Evolutionary conservation across 257 asterid species (phyloP).

Genomic region (Solanum chilense): DNA sequence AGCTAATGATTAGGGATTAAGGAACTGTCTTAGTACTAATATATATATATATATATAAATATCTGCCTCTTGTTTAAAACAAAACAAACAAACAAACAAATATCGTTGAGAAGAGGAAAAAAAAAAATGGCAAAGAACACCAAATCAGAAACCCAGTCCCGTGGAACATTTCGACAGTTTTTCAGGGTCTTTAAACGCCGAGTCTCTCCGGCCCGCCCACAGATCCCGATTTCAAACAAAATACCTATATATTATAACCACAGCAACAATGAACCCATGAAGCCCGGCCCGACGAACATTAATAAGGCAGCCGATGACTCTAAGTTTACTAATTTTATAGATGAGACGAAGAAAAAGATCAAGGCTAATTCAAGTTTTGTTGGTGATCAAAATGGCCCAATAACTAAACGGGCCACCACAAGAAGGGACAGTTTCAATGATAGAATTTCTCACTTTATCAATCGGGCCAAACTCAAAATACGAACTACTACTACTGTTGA

Average conservation of each 20-base stretch:
- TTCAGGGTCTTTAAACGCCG: neutral
- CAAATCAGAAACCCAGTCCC: neutral
- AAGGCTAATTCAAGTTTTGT: slow-evolving; percentile 14
- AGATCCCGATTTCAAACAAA: neutral
- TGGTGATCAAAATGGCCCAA: neutral
- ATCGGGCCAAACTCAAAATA: slow-evolving; percentile 27
- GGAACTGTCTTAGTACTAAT: neutral
- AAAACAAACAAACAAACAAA: too few species aligned
- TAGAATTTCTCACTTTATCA: slow-evolving; percentile 25
- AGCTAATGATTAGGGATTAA: neutral
- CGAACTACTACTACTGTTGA: slow-evolving; percentile 17
- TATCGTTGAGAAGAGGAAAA: too few species aligned
- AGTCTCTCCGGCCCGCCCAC: neutral
- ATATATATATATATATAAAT: neutral
- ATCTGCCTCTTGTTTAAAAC: neutral
- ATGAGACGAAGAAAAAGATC: slow-evolving; percentile 15
- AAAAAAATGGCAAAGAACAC: neutral
- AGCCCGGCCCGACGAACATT: neutral
- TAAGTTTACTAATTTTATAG: slow-evolving; percentile 18
- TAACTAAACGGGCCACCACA: neutral
- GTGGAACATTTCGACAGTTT: neutral
- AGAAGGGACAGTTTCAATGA: slow-evolving; percentile 49
- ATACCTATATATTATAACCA: neutral
- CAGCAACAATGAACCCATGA: neutral
- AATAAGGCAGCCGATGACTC: neutral